phyloP scores from a whole-genome alignment of 768 basidiomycete genomes.

The Tricholoma hemisulphureum region DNA sequence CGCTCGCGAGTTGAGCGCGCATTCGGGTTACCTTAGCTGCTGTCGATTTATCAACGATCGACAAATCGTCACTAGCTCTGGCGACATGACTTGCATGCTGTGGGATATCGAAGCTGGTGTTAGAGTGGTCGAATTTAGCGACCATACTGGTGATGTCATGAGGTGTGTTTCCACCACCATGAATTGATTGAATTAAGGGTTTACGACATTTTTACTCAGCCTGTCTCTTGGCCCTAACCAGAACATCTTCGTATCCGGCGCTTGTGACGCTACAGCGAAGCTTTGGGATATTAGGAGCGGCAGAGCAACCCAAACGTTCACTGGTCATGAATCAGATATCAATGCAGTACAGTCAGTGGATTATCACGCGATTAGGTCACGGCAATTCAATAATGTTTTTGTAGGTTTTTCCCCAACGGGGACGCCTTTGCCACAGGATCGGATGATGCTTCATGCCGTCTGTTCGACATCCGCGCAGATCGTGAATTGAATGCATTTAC shows the following conservation, averaged over 20 bases:
- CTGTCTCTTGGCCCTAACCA: slow-evolving; percentile 92
- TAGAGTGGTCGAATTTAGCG: slow-evolving; percentile 96
- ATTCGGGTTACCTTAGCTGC: slow-evolving; percentile 97
- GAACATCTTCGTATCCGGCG: slow-evolving; percentile 96
- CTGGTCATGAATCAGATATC: slow-evolving; percentile 98
- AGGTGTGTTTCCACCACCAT: slow-evolving; percentile 54
- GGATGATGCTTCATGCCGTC: slow-evolving; percentile 96
- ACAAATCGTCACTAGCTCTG: slow-evolving; percentile 96
- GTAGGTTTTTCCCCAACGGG: slow-evolving; percentile 98
- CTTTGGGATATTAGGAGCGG: slow-evolving; percentile 99
- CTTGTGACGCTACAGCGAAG: slow-evolving; percentile 97
- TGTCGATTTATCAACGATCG: slow-evolving; percentile 98
- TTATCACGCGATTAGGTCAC: slow-evolving; percentile 32
- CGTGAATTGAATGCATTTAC: slow-evolving; percentile 96
- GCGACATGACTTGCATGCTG: slow-evolving; percentile 99
- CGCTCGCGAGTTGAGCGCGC: slow-evolving; percentile 92
- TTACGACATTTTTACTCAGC: slow-evolving; percentile 41
- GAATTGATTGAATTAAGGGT: not conserved
- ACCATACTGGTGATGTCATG: slow-evolving; percentile 99
- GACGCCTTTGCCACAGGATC: slow-evolving; percentile 99
- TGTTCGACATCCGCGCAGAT: slow-evolving; percentile 98
- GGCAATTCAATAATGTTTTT: slow-evolving; percentile 10
- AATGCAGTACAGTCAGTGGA: slow-evolving; percentile 89
- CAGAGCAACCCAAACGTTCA: slow-evolving; percentile 97
- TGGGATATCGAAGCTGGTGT: slow-evolving; percentile 99